A percentile compares a stretch with the other conserved stretches of the same genome.
Evolutionary conservation across 129 eudicot genomes (phyloP).

Genomic region (Heracleum sosnowskyi): DNA sequence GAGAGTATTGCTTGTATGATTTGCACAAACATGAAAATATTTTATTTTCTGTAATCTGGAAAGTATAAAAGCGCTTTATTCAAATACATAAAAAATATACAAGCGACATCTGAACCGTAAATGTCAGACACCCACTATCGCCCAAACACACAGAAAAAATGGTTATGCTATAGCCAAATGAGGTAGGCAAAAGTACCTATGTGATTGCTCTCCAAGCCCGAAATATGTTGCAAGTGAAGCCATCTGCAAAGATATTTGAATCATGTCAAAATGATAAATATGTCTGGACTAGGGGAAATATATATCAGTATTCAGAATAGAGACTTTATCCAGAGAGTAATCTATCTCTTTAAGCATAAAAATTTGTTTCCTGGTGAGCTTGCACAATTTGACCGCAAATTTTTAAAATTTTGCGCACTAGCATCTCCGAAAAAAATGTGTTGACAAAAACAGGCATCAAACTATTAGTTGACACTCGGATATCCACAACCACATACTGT

Average conservation of each 20-base stretch:
- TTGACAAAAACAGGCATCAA: background rate
- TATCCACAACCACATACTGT: background rate
- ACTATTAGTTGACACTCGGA: background rate
- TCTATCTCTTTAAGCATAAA: background rate
- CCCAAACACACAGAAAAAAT: background rate
- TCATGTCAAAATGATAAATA: slow-evolving; percentile 2
- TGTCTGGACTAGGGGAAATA: background rate
- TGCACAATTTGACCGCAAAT: background rate
- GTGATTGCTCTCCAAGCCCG: slow-evolving; percentile 91
- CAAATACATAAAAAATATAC: background rate
- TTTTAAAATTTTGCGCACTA: background rate
- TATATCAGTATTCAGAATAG: too few relatives aligned
- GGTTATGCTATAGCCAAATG: background rate
- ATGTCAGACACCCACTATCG: background rate
- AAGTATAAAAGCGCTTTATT: background rate
- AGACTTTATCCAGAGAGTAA: too few relatives aligned
- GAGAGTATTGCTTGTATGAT: background rate
- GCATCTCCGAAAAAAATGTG: background rate
- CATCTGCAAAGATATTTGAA: slow-evolving; percentile 49
- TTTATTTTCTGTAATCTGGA: background rate
- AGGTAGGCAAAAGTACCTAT: slow-evolving; percentile 46
- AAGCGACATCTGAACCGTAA: background rate
- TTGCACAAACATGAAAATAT: background rate
- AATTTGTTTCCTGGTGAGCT: background rate
- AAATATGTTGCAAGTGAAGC: slow-evolving; percentile 85